Conservation (phyloP, 2,329 filamentous ascomycete species). For the Diplodia scrobiculata region DNA sequence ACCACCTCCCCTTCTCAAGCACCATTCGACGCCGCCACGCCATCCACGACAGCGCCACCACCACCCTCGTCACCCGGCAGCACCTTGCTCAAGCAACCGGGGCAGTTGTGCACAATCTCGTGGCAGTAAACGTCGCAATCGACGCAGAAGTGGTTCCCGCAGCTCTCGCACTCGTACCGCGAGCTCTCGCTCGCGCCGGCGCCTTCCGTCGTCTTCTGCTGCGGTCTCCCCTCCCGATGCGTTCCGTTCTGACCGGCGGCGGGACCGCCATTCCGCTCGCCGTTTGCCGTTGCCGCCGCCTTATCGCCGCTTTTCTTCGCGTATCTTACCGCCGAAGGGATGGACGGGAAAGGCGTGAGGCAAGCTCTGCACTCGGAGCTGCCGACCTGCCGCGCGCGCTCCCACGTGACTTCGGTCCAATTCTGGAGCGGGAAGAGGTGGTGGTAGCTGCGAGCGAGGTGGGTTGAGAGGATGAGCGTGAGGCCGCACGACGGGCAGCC, state of each 20-base stretch:
- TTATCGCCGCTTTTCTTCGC: not conserved
- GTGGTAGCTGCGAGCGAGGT: constrained; percentile 45
- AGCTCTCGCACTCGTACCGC: constrained; percentile 86
- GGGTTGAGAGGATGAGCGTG: constrained; percentile 87
- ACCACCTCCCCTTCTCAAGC: not conserved
- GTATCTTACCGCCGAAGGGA: constrained; percentile 38
- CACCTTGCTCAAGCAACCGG: constrained; percentile 68
- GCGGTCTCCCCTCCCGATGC: constrained; percentile 17
- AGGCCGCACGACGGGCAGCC: constrained; percentile 90
- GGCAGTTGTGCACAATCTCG: constrained; percentile 93
- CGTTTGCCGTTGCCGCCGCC: not conserved
- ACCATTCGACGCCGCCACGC: constrained; percentile 5
- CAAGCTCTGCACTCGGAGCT: constrained; percentile 74
- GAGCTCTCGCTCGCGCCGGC: constrained; percentile 79
- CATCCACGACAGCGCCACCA: not conserved
- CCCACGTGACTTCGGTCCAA: constrained; percentile 89
- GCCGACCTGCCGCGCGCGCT: constrained; percentile 58
- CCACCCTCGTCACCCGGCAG: not conserved
- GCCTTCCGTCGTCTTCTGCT: constrained; percentile 46
- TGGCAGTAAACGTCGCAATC: constrained; percentile 97
- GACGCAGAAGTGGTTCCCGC: constrained; percentile 89
- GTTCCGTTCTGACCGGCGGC: constrained; percentile 29
- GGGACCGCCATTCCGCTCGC: constrained; percentile 20
- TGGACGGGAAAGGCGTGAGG: constrained; percentile 67
- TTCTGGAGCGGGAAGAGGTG: constrained; percentile 63